Base-by-base conservation (phyloP, 1,139 yeast genomes). In the Candida albicans region DNA sequence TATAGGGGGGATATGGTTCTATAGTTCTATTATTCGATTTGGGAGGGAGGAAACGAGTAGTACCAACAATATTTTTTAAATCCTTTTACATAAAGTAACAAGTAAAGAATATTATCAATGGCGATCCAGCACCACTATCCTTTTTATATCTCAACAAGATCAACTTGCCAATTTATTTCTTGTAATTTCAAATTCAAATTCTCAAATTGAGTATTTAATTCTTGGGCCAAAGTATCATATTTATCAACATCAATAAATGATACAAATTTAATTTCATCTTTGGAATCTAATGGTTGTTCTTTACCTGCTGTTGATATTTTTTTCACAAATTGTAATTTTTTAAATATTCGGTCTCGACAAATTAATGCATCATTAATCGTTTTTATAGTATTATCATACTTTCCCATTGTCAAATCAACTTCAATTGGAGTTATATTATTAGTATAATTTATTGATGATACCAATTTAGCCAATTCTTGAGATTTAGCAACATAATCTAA, bases 151-250 rank as follows among this genome's bases (percentile, higher is more conserved):
- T 35, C 33, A 27, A 35, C 28, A 13, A 41, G 15, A 33, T 37
- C 40, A 37, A 41, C 37, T 11, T 27, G 12, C 40, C 40, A 41
- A 28, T 36, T 37, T n/a, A 37, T 33, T 18, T 32, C 26, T 25
- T 40, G 43, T 26, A 40, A 22, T 10, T 33, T 26, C 12, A 29
- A n/a, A 28, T 41, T 39, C 10, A 41, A 15, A 2, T n/a, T 28
- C 14, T 33, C 35, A 28, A 29, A 11, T 29, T 41, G 12, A 12
- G 12, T 27, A 9, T 12, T 4, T 28, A 40, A 15, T 4, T 11
- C 26, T 11, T 37, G 22, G 4, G 35, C 34, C 12, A 27, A 28
- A 8, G 35, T 8, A 10, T 26, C 26, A 28, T 37, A 41, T 14
- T 30, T 10, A 3, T 4, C 5, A 13, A 38, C 28, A 28, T 37